These are phyloP conservation scores for Cercospora sojina DNA, from an alignment of 2,329 filamentous ascomycete species.

Conservation along the genomic window DNA sequence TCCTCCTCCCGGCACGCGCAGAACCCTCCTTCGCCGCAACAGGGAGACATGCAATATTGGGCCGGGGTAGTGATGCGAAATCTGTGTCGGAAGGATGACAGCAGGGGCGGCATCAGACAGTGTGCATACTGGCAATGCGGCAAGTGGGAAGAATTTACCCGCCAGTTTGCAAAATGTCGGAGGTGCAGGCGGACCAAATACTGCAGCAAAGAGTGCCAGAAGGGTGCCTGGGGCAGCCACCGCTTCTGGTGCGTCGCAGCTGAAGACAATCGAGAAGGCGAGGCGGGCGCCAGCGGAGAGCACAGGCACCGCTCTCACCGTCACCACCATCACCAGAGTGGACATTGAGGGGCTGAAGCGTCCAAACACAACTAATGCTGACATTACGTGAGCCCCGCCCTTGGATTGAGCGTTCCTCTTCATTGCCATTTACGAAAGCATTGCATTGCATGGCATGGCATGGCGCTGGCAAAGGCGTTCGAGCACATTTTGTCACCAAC, in stretches of 20 bases:
- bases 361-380: background rate
- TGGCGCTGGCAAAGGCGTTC: constrained; percentile 9
- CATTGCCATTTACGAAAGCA: constrained; percentile 6
- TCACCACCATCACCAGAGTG: constrained; percentile 26
- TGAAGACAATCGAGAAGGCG: constrained; percentile 41
- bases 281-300: constrained; percentile 28
- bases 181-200: constrained; percentile 88
- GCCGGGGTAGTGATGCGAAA: constrained; percentile 98
- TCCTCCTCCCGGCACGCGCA: constrained; percentile 66
- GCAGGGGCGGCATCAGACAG: constrained; percentile 87
- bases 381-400: background rate
- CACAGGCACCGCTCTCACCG: constrained; percentile 30
- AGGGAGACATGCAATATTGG: constrained; percentile 90
- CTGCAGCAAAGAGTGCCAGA: constrained; percentile 99
- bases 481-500: background rate
- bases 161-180: constrained; percentile 97
- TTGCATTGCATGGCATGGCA: constrained; percentile 12
- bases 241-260: constrained; percentile 94
- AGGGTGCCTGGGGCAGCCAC: constrained; percentile 97
- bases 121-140: constrained; percentile 98
- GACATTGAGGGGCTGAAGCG: constrained; percentile 8
- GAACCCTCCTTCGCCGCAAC: constrained; percentile 52
- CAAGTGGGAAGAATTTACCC: constrained; percentile 95
- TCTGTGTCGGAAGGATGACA: constrained; percentile 95
- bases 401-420: constrained; percentile 1